Evolutionary conservation across 148 eudicot species (phyloP), one percentile per base, ranked within the genome.

Genomic region (Rhododendron kiyosumense): DNA sequence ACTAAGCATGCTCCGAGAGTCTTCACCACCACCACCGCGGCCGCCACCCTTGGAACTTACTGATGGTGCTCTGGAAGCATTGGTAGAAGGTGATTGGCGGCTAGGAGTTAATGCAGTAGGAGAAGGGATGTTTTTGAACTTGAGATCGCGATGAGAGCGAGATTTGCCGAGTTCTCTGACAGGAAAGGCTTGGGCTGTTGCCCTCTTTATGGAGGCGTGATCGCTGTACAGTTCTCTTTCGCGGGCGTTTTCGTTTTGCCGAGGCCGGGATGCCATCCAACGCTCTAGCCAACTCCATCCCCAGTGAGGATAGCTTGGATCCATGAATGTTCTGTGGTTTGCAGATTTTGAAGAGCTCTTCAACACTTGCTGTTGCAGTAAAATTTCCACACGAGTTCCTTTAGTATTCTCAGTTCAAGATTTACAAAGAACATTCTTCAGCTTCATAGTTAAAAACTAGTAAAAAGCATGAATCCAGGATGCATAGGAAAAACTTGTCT

Each of bases 251-350:
- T 88, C 84, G 59, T 87, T 75, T 88, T 94, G 96, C 98, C 94
- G 92, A 88, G 98, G 98, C 51, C 94, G 94, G 28, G 92, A 90
- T 4, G 95, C 98, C 93, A 59, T 59, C 65, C 65, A 59, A 20
- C 65, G 65, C 65, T 22, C 65, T 6, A 22, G 65, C 65, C 65
- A 59, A 59, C 65, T 59, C 65, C 65, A 59, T 20, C 65, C 26
- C 65, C 65, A 22, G 26, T 59, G 26, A 7, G 65, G 65, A 22
- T 59, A 22, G 26, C 7, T 59, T 59, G 65, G 65, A 20, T 59
- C n/a, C n/a, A 94, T 91, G 81, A 92, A 91, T 61, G 98, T 93
- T 17, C 91, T 92, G 74, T 92, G 92, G 74, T 93, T 92, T 38
- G 93, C 84, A 20, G 92, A 83, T 88, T 88, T 93, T 71, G 91